Base-by-base conservation (phyloP, 768 basidiomycete genomes). In the Zangia roseola region DNA sequence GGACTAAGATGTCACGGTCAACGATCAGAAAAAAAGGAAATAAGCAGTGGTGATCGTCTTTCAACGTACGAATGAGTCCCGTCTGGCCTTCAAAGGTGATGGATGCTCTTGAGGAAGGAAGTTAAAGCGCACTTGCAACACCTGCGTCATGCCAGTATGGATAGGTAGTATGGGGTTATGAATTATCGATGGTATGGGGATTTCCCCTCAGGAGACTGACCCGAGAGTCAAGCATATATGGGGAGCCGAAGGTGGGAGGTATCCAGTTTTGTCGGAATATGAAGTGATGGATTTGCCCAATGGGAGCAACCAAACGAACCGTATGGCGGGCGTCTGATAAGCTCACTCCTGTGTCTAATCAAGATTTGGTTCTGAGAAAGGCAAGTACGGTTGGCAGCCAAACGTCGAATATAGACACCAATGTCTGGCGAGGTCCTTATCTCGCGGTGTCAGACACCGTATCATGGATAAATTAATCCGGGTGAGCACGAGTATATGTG, bases 191-290 rank as follows among this genome's bases (percentile, higher is more conserved):
- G 37, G 20, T 23, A 17, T 37, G 30, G 28, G 39, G 34, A 42
- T 52, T n/a, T 26, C 19, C 10, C 7, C 20, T 23, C 36, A 24
- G 10, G 23, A 38, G 30, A 31, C n/a, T 6, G 16, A 2, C 16
- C 21, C 16, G 30, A 12, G 26, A 10, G 39, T 17, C 17, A 34
- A 19, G 25, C 56, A 62, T 64, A 63, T 56, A 64, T 64, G 49
- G 43, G 5, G 28, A 30, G 21, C 4, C 8, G 36, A 13, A 13
- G 28, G 44, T 25, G 41, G 47, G 50, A 47, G 33, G 41, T 38
- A 43, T 43, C 49, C 20, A 41, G 46, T 46, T 48, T 41, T 35
- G n/a, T 12, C 10, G 19, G 20, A 13, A 13, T 6, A 8, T 26
- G 25, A 13, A 38, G 41, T 37, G 51, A 43, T 33, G 24, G 43